These are phyloP conservation scores for Russula dissimulans DNA, from an alignment of 768 basidiomycete genomes.

Conservation along the genomic window DNA sequence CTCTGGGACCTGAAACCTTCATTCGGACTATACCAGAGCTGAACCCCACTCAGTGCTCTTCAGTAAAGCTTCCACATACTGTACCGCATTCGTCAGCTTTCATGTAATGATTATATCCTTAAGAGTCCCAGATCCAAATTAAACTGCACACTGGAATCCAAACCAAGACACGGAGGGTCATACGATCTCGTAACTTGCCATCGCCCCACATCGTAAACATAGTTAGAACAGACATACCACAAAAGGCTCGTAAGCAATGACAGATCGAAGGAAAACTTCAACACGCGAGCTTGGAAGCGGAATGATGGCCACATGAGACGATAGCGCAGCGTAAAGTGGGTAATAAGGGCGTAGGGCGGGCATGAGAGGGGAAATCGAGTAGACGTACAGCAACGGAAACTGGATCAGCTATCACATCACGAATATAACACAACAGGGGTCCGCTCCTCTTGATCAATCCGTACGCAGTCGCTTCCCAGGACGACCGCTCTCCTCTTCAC, in stretches of 20 bases:
- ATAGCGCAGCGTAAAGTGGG: neutral
- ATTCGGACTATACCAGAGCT: no score
- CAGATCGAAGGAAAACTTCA: neutral
- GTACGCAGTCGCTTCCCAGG: conserved; percentile 23
- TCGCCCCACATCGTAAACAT: neutral
- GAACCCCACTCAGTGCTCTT: no score
- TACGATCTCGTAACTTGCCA: neutral
- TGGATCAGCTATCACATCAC: neutral
- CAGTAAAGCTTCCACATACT: no score
- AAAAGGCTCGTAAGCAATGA: neutral
- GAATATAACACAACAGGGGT: neutral
- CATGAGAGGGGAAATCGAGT: neutral
- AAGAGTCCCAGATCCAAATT: no score
- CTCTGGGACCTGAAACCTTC: no score
- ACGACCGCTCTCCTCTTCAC: conserved; percentile 20
- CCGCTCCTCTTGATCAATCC: conserved; percentile 12
- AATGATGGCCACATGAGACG: neutral
- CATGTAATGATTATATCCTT: no score
- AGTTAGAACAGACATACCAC: neutral
- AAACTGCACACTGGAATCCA: no score
- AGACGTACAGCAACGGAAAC: conserved; percentile 1
- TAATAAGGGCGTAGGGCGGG: neutral
- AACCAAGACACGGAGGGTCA: neutral
- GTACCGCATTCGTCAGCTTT: no score
- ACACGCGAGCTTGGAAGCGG: neutral